A percentile compares a stretch with the other conserved stretches of the same genome.
phyloP scores from a whole-genome alignment of 768 basidiomycete species.

The Obba rivulosa region DNA sequence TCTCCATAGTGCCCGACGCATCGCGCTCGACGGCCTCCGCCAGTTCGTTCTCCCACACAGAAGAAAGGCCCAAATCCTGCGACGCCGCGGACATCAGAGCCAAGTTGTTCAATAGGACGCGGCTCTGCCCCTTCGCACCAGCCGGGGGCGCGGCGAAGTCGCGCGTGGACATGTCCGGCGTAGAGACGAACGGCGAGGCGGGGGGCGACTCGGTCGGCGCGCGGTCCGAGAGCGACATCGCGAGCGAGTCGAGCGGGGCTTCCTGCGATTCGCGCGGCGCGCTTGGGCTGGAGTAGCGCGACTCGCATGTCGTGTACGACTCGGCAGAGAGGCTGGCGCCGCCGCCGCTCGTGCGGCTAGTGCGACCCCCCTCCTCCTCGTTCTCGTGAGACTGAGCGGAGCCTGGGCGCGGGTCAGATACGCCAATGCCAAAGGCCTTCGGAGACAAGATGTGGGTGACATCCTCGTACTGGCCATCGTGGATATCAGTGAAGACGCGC shows the following conservation, averaged over 20 bases:
- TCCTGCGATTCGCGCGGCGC: not conserved
- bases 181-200: not conserved
- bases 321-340: constrained; percentile 20
- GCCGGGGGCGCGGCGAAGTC: constrained; percentile 3
- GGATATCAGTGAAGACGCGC: constrained; percentile 9
- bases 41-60: not conserved
- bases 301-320: constrained; percentile 24
- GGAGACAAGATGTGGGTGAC: constrained; percentile 22
- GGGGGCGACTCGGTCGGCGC: not conserved
- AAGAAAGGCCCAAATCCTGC: not conserved
- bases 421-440: too few relatives aligned
- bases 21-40: constrained; percentile 1
- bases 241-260: not conserved
- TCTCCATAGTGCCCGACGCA: constrained; percentile 1
- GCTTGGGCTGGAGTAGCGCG: constrained; percentile 21
- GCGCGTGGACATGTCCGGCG: constrained; percentile 7
- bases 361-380: not conserved
- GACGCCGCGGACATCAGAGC: constrained; percentile 3
- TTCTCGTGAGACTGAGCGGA: not conserved
- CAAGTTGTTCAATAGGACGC: constrained; percentile 17
- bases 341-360: constrained; percentile 16
- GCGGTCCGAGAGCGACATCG: constrained; percentile 5
- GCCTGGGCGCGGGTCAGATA: constrained; percentile 5
- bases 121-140: constrained; percentile 11
- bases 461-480: constrained; percentile 18